Evolutionary conservation across 2,329 filamentous ascomycete genomes (phyloP).

Genomic region (Cordyceps tenuipes): DNA sequence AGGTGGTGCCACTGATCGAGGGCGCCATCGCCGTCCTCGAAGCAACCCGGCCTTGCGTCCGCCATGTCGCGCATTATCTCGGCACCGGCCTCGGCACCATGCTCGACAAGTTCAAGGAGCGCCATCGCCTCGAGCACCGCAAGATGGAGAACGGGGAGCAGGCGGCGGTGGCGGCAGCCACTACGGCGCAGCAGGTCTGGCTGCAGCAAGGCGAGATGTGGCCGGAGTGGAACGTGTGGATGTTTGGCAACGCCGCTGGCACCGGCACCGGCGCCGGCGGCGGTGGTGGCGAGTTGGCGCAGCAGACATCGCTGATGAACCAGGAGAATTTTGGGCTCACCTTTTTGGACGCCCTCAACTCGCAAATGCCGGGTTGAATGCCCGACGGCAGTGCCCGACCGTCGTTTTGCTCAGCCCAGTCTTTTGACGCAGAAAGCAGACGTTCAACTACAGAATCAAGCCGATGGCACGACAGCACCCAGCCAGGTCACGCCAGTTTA

Average conservation of each 20-base stretch:
- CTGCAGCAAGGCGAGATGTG: slow-evolving; percentile 5
- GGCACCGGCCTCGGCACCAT: slow-evolving; percentile 22
- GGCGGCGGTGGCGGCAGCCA: neutral
- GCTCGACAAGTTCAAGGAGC: slow-evolving; percentile 22
- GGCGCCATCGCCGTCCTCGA: slow-evolving; percentile 19
- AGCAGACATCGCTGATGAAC: slow-evolving; percentile 15
- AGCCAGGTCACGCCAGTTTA: neutral
- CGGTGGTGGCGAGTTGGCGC: slow-evolving; percentile 12
- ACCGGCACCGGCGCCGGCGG: neutral
- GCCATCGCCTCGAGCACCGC: neutral
- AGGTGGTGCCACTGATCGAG: slow-evolving; percentile 21
- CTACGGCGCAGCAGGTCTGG: slow-evolving; percentile 11
- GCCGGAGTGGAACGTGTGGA: slow-evolving; percentile 21
- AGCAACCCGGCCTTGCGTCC: slow-evolving; percentile 19
- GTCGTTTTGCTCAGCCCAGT: too few species aligned
- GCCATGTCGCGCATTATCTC: slow-evolving; percentile 24
- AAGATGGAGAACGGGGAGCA: slow-evolving; percentile 12
- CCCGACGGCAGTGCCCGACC: neutral
- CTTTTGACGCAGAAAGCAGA: too few species aligned
- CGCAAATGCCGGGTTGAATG: slow-evolving; percentile 20
- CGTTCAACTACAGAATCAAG: neutral
- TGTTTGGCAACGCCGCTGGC: slow-evolving; percentile 15
- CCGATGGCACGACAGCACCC: neutral
- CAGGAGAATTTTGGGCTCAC: slow-evolving; percentile 18
- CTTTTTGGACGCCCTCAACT: slow-evolving; percentile 20